A percentile compares a stretch with the other conserved stretches of the same genome.
Evolutionary conservation across 805 yeast species (phyloP).

Genomic region (Saccharomycopsis sp.): DNA sequence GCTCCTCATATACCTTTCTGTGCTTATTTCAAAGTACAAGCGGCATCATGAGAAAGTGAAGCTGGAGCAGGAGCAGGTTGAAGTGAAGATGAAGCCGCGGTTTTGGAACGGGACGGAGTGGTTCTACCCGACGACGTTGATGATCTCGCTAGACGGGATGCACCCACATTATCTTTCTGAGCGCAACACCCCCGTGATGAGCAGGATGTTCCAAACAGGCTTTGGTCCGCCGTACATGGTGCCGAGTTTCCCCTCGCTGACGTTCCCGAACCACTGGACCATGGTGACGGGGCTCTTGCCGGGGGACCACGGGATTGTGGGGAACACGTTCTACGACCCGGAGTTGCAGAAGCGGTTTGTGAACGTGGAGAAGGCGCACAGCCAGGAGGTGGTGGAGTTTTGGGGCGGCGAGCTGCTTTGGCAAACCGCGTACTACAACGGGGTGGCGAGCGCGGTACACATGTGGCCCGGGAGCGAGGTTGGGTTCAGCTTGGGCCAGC

Average conservation of each 20-base stretch:
- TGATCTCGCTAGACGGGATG: conserved; percentile 80
- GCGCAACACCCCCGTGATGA: conserved; percentile 61
- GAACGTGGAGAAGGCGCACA: conserved; percentile 46
- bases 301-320: conserved; percentile 76
- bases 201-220: conserved; percentile 42
- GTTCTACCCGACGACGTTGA: conserved; percentile 70
- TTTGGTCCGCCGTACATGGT: conserved; percentile 73
- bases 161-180: conserved; percentile 78
- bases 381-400: conserved; percentile 47
- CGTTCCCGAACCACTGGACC: conserved; percentile 91
- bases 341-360: conserved; percentile 44
- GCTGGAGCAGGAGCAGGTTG: not conserved
- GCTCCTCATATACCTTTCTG: conserved; percentile 8
- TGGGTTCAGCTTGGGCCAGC: conserved; percentile 39
- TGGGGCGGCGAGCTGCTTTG: conserved; percentile 94
- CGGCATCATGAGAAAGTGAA: not conserved
- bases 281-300: conserved; percentile 82
- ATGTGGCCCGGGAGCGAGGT: conserved; percentile 97
- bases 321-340: conserved; percentile 72
- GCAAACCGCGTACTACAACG: conserved; percentile 62
- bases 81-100: conserved; percentile 25
- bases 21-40: conserved; percentile 13
- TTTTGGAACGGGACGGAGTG: conserved; percentile 55
- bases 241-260: conserved; percentile 82
- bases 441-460: conserved; percentile 64